Conservation (phyloP, 1,284 basidiomycete genomes). For the Trichosporon coremiiforme region DNA sequence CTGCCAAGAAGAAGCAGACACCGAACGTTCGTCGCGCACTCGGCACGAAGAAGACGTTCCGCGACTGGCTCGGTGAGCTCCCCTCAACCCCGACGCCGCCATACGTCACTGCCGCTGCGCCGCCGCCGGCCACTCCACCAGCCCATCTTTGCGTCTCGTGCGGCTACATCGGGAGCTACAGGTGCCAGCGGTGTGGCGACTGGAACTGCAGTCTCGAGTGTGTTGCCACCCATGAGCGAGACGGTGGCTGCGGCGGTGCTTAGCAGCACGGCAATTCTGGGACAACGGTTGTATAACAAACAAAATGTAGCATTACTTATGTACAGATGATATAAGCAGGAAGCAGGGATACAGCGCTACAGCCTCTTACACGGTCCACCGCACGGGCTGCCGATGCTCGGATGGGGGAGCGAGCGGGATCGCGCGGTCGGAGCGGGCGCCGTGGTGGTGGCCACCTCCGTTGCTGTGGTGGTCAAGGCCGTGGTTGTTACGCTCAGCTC, state of each 20-base stretch:
- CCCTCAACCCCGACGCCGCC: constrained; percentile 43
- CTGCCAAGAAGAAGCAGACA: constrained; percentile 51
- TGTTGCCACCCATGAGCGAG: constrained; percentile 45
- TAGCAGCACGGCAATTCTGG: background rate
- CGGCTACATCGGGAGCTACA: constrained; percentile 48
- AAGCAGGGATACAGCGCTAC: background rate
- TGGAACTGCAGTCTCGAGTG: constrained; percentile 48
- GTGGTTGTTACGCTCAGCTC: background rate
- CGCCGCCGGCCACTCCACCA: constrained; percentile 39
- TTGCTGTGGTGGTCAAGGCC: background rate
- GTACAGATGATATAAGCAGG: background rate
- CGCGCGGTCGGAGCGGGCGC: background rate
- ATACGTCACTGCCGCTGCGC: constrained; percentile 42
- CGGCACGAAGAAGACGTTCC: constrained; percentile 49
- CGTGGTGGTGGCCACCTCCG: background rate
- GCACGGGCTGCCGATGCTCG: background rate
- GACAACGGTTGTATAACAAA: background rate
- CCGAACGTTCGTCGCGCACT: constrained; percentile 52
- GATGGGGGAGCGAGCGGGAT: background rate
- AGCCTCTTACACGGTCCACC: background rate
- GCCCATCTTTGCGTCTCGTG: constrained; percentile 48
- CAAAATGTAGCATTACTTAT: constrained; percentile 5
- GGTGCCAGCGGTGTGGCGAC: constrained; percentile 47
- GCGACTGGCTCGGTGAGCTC: constrained; percentile 54
- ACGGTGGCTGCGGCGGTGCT: constrained; percentile 52